These are phyloP conservation scores for Lathyrus oleraceus DNA, from an alignment of 306 rosid genomes.

Conservation along the genomic window DNA sequence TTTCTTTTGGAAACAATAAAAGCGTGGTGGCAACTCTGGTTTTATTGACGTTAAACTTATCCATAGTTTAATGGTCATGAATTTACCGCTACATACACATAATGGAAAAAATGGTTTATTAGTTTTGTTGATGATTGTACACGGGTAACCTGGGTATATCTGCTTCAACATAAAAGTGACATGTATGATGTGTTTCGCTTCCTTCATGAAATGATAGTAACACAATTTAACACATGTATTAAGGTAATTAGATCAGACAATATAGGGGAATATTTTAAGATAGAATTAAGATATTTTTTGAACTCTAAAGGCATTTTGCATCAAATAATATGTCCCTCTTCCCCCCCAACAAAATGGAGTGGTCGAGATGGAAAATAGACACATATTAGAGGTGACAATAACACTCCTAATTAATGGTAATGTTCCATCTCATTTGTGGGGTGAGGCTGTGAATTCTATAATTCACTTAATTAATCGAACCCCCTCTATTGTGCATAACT, in stretches of 20 bases:
- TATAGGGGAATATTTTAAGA: background rate
- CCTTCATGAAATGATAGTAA: background rate
- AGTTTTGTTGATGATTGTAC: too few species aligned
- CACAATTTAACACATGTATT: conserved; percentile 6
- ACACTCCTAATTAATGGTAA: background rate
- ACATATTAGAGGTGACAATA: background rate
- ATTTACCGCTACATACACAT: too few species aligned
- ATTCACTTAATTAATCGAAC: background rate
- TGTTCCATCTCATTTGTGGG: background rate
- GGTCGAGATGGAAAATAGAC: background rate
- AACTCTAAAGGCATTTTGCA: background rate
- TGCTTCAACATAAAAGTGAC: background rate
- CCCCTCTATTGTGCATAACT: background rate
- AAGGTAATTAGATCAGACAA: background rate
- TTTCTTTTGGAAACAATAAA: too few species aligned
- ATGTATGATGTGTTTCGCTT: background rate
- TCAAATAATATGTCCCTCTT: background rate
- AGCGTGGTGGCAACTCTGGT: too few species aligned
- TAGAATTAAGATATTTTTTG: background rate
- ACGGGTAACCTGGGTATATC: too few species aligned
- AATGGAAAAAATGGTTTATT: background rate
- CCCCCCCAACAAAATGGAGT: background rate
- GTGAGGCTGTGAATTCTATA: background rate
- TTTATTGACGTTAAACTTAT: too few species aligned
- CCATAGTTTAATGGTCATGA: too few species aligned